Evolutionary conservation across 257 asterid species (phyloP).

Genomic region (Solanum lignicaule): DNA sequence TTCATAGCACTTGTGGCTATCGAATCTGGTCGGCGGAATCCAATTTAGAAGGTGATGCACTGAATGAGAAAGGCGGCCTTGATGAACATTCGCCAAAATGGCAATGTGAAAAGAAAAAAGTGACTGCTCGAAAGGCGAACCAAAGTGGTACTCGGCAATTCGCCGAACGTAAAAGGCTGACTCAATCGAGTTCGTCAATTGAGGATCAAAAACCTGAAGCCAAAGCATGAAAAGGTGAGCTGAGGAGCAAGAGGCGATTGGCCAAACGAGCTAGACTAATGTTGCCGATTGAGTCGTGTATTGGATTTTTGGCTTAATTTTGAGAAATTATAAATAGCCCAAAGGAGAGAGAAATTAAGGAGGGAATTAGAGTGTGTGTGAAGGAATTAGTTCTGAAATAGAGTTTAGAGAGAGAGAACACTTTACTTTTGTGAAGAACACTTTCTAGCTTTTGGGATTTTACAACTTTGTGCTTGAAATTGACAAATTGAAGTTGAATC

Average conservation of each 20-base stretch:
- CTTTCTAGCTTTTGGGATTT: too few relatives aligned
- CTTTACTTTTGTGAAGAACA: too few relatives aligned
- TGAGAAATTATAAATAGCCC: background rate
- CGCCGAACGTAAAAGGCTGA: background rate
- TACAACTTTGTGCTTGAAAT: too few relatives aligned
- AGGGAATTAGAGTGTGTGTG: background rate
- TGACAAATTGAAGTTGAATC: too few relatives aligned
- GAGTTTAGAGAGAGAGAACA: too few relatives aligned
- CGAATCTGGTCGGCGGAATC: background rate
- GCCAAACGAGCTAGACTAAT: background rate
- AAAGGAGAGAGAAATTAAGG: background rate
- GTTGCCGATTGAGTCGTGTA: background rate
- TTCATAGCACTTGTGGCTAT: background rate
- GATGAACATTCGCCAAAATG: background rate
- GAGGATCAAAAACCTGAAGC: background rate
- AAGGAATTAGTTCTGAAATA: background rate
- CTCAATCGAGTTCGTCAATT: background rate
- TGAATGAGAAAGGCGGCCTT: background rate
- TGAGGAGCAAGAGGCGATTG: background rate
- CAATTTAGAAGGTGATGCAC: background rate
- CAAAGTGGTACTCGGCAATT: background rate
- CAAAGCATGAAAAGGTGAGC: background rate
- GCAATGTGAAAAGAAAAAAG: background rate
- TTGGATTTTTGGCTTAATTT: background rate
- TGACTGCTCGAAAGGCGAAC: background rate